Conservation (phyloP, 1,139 yeast genomes). For the Yamadazyma diddensiae region DNA sequence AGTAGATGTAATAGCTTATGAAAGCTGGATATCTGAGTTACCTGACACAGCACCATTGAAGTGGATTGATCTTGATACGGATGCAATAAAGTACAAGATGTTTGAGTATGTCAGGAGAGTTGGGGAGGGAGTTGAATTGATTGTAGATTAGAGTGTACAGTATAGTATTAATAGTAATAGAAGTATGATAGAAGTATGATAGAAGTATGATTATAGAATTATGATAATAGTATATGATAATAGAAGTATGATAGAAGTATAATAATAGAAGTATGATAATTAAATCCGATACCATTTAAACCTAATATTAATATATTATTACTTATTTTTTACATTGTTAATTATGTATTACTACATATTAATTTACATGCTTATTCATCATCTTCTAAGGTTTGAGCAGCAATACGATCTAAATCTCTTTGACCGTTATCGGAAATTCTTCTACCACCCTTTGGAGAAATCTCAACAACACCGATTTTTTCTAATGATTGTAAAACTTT, state of each 20-base stretch:
- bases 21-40: slow-evolving; percentile 50
- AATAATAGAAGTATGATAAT: background rate
- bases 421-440: slow-evolving; percentile 99
- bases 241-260: background rate
- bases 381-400: slow-evolving; percentile 97
- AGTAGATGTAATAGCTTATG: slow-evolving; percentile 30
- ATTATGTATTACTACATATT: slow-evolving; percentile 13
- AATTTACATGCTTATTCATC: slow-evolving; percentile 53
- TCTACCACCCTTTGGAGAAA: slow-evolving; percentile 99
- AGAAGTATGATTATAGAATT: background rate
- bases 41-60: slow-evolving; percentile 60
- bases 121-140: background rate
- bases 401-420: slow-evolving; percentile 99
- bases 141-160: no score
- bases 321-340: slow-evolving; percentile 5
- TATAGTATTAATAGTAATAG: no score
- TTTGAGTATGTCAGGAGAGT: slow-evolving; percentile 1
- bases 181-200: no score
- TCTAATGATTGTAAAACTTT: slow-evolving; percentile 96
- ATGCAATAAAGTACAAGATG: slow-evolving; percentile 20
- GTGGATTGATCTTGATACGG: slow-evolving; percentile 59
- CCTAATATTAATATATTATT: slow-evolving; percentile 6
- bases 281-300: no score
- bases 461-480: slow-evolving; percentile 96
- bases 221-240: no score